These are phyloP conservation scores for Peniophora sp. DNA, from an alignment of 1,284 basidiomycete genomes.

Conservation along the genomic window DNA sequence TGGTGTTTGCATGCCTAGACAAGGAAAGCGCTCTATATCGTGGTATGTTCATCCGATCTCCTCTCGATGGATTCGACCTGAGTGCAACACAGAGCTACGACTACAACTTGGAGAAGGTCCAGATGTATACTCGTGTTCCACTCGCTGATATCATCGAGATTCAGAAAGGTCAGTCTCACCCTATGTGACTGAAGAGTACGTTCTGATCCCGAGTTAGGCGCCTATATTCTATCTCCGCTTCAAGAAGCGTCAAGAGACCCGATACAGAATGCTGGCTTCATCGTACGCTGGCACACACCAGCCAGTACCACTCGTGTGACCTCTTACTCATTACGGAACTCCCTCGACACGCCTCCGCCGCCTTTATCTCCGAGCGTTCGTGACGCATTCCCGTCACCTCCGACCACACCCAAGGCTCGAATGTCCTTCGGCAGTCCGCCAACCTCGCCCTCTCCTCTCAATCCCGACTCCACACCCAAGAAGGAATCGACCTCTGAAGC, in stretches of 20 bases:
- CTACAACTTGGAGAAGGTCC: conserved; percentile 86
- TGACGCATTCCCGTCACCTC: conserved; percentile 4
- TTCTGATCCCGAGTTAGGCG: conserved; percentile 43
- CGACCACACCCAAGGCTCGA: conserved; percentile 1
- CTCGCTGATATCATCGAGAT: conserved; percentile 80
- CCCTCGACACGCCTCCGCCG: conserved; percentile 26
- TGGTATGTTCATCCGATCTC: conserved; percentile 31
- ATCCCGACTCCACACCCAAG: conserved; percentile 1
- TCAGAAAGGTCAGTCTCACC: background rate
- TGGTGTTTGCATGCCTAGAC: conserved; percentile 34
- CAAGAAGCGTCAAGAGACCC: conserved; percentile 86
- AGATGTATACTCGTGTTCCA: conserved; percentile 83
- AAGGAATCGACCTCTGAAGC: conserved; percentile 3
- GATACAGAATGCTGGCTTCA: conserved; percentile 80
- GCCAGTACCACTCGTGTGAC: conserved; percentile 64
- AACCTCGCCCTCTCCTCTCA: conserved; percentile 7
- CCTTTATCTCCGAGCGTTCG: conserved; percentile 15
- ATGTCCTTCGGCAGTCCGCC: conserved; percentile 4
- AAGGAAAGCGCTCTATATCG: conserved; percentile 56
- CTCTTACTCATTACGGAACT: conserved; percentile 80
- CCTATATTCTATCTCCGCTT: conserved; percentile 85
- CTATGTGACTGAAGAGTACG: background rate
- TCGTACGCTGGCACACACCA: conserved; percentile 64
- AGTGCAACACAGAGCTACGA: conserved; percentile 90
- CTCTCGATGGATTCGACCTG: no score